These are phyloP conservation scores for Fomitopsis pulvina DNA, from an alignment of 768 basidiomycete genomes.

Conservation along the genomic window DNA sequence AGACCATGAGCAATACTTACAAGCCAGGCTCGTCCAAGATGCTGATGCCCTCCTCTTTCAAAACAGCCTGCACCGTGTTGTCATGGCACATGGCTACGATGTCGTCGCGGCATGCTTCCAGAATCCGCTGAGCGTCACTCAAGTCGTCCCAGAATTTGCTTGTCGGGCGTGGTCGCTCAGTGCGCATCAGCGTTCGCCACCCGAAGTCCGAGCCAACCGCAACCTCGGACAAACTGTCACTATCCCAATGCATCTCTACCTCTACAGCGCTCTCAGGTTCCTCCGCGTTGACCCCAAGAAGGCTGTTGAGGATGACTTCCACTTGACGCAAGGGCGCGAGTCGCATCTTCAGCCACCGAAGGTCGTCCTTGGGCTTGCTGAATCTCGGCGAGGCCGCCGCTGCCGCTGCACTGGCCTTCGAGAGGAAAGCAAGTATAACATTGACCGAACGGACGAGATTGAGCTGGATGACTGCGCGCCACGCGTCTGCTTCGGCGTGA, in stretches of 20 bases:
- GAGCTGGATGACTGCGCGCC: slow-evolving; percentile 63
- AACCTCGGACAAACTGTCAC: slow-evolving; percentile 40
- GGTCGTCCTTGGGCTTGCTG: background rate
- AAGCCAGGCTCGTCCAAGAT: slow-evolving; percentile 57
- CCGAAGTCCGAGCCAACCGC: slow-evolving; percentile 38
- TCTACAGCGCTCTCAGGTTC: slow-evolving; percentile 6
- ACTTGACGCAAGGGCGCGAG: slow-evolving; percentile 51
- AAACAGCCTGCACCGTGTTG: slow-evolving; percentile 33
- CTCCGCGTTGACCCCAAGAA: background rate
- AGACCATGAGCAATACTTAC: slow-evolving; percentile 33
- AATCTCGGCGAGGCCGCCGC: background rate
- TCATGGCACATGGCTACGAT: slow-evolving; percentile 51
- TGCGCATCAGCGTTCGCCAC: slow-evolving; percentile 40
- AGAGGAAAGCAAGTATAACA: slow-evolving; percentile 36
- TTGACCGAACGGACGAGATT: slow-evolving; percentile 56
- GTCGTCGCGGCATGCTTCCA: slow-evolving; percentile 49
- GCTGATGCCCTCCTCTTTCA: slow-evolving; percentile 37
- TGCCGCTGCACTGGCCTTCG: slow-evolving; percentile 7
- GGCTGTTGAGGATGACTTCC: slow-evolving; percentile 36
- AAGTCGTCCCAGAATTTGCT: slow-evolving; percentile 26
- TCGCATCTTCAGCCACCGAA: slow-evolving; percentile 15
- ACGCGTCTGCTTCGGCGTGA: slow-evolving; percentile 46
- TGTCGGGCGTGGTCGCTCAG: background rate
- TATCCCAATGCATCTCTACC: slow-evolving; percentile 11
- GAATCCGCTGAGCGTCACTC: slow-evolving; percentile 35